Conservation (phyloP, 768 basidiomycete species). For the Pluteus cervinus region DNA sequence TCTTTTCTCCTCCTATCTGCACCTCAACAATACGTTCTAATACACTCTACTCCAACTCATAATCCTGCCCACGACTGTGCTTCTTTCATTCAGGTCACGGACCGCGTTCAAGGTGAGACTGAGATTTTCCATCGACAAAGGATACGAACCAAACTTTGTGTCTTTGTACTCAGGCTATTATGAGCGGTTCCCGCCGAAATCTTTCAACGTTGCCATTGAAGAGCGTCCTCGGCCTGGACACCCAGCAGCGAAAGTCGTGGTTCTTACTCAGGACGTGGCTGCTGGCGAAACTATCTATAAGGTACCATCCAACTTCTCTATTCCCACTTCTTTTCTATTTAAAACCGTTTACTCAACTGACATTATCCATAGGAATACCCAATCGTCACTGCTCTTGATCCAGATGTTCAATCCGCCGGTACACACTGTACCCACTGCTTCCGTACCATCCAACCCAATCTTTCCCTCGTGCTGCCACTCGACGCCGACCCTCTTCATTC, state of each 20-base stretch:
- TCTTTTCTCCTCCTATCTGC: conserved; percentile 17
- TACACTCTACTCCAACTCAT: conserved; percentile 41
- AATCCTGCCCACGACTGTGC: conserved; percentile 15
- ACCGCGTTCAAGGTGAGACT: conserved; percentile 70
- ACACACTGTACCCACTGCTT: conserved; percentile 74
- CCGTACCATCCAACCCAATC: conserved; percentile 42
- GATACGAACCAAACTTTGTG: conserved; percentile 7
- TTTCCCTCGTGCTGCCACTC: conserved; percentile 34
- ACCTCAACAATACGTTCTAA: conserved; percentile 46
- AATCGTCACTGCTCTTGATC: conserved; percentile 63
- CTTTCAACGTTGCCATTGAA: conserved; percentile 61
- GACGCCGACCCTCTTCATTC: conserved; percentile 46
- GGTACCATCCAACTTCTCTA: conserved; percentile 27
- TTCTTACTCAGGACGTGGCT: conserved; percentile 61
- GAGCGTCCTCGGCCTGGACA: conserved; percentile 21
- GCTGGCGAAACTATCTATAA: conserved; percentile 75
- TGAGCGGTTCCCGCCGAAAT: conserved; percentile 67
- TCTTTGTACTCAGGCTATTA: conserved; percentile 58
- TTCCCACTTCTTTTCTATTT: conserved; percentile 7
- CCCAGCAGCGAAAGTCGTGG: conserved; percentile 40
- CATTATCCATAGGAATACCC: conserved; percentile 65
- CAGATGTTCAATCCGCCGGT: conserved; percentile 61
- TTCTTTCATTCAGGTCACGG: conserved; percentile 45
- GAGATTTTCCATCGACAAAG: conserved; percentile 6
- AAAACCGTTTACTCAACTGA: too few species aligned